Evolutionary conservation across 495 filamentous ascomycete genomes (phyloP), one percentile per base, ranked within the genome.

Genomic region (Annulohypoxylon stygium): DNA sequence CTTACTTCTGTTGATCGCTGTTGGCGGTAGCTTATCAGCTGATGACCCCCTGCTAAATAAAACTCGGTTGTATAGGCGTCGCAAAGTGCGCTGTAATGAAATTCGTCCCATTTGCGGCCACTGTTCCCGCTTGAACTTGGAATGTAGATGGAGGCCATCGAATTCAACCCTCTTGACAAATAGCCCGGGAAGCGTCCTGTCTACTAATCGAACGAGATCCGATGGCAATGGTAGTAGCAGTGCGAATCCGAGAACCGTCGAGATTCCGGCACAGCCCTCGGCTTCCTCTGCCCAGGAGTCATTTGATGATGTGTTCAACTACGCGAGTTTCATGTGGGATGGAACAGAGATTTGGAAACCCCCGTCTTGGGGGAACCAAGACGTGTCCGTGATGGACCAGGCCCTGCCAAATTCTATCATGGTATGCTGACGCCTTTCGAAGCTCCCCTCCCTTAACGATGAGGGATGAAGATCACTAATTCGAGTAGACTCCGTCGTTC

Each of bases 241-340:
- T 45, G 37, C 7, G 12, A 58, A 47, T 25, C 20, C 20, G 37
- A 41, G 20, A 30, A 43, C 18, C 26, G n/a, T n/a, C 4, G 25
- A 47, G 33, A 26, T 33, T 14, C 23, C 68, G 20, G 14, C 39
- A 14, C 43, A 26, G 25, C 34, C 50, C 34, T 26, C 51, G 30
- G 18, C 64, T 57, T 57, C 48, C 30, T 53, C 61, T 18, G 30
- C 34, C 14, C 64, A 71, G 34, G 64, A 67, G 16, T 71, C 74
- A 11, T 78, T 81, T 47, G 78, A 77, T 50, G 75, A 78, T 25
- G 75, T 78, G 9, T 81, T 79, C 61, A 79, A 79, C 65, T 80
- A 81, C 69, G 80, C 78, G 33, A 80, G 76, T 60, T 83, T 81
- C 60, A 78, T 81, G 74, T 81, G 78, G 80, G 80, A 81, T 75